phyloP scores from a whole-genome alignment of 2,329 filamentous ascomycete species.

The Colletotrichum euphorbiae region DNA sequence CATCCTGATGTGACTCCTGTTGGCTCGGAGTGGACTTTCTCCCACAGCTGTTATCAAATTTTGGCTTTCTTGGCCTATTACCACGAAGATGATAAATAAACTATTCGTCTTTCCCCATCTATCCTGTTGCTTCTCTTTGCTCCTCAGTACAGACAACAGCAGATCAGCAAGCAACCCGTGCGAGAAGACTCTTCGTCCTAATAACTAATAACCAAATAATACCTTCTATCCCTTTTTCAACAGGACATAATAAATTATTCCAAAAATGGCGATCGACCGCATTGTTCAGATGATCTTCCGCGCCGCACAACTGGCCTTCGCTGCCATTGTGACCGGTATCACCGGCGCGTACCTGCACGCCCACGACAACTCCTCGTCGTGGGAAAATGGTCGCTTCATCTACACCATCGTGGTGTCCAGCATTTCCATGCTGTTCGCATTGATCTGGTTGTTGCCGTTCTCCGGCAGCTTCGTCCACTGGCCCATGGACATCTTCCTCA shows the following conservation, averaged over 20 bases:
- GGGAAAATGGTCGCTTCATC: conserved; percentile 74
- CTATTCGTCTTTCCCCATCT: conserved; percentile 2
- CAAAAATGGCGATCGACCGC: conserved; percentile 54
- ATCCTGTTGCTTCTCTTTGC: not conserved
- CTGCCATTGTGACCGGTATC: conserved; percentile 77
- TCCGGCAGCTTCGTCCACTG: conserved; percentile 75
- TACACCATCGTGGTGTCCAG: conserved; percentile 79
- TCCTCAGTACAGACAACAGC: conserved; percentile 3
- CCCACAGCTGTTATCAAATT: not conserved
- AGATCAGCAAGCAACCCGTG: conserved; percentile 11
- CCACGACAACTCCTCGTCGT: conserved; percentile 58
- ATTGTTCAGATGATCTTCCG: conserved; percentile 54
- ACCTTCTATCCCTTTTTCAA: not conserved
- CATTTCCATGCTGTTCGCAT: conserved; percentile 73
- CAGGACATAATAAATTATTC: not conserved
- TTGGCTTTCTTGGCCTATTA: conserved; percentile 8
- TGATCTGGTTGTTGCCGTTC: conserved; percentile 81
- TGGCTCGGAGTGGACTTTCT: not conserved
- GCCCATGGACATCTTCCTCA: conserved; percentile 77
- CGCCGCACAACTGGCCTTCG: conserved; percentile 71
- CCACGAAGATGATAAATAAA: conserved; percentile 36
- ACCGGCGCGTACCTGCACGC: conserved; percentile 73
- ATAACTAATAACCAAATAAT: not conserved
- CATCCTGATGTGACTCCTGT: conserved; percentile 27
- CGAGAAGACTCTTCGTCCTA: conserved; percentile 7